Conservation (phyloP, 306 rosid genomes). For the Phaseolus lunatus region DNA sequence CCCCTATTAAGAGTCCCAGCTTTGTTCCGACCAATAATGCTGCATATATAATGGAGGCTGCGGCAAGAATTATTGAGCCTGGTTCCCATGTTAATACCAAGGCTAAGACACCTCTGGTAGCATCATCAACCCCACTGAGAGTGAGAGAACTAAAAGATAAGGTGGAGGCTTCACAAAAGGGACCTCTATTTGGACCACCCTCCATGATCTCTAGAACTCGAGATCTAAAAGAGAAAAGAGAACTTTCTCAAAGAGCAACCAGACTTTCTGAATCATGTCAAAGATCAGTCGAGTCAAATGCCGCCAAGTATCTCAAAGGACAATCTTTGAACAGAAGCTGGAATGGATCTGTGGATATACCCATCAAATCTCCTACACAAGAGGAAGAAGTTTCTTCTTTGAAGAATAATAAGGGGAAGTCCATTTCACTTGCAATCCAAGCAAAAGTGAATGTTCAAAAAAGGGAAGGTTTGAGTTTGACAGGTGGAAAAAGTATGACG, state of each 20-base stretch:
- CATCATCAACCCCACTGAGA: constrained; percentile 76
- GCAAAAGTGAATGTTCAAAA: constrained; percentile 96
- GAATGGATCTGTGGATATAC: constrained; percentile 76
- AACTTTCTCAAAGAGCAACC: constrained; percentile 57
- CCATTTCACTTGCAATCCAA: constrained; percentile 94
- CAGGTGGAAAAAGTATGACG: constrained; percentile 55
- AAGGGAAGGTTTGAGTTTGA: constrained; percentile 79
- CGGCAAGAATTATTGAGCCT: constrained; percentile 86
- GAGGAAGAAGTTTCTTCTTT: constrained; percentile 60
- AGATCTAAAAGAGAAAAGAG: constrained; percentile 70
- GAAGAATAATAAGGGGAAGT: constrained; percentile 67
- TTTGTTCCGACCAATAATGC: constrained; percentile 79
- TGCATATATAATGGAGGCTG: constrained; percentile 97
- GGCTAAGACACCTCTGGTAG: constrained; percentile 57
- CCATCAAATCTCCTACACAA: constrained; percentile 53
- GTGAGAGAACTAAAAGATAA: constrained; percentile 81
- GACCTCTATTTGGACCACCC: constrained; percentile 60
- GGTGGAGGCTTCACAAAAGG: constrained; percentile 71
- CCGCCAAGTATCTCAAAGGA: constrained; percentile 80
- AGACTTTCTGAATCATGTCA: constrained; percentile 63
- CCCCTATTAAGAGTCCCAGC: constrained; percentile 86
- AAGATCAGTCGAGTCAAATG: constrained; percentile 74
- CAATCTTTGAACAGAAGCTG: constrained; percentile 89
- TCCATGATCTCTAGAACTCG: constrained; percentile 59
- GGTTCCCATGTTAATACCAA: constrained; percentile 64